Percentiles rank a stretch among this genome's conserved stretches.
Evolutionary conservation across 441 rosid species (phyloP).

Genomic region (Euphorbia corollata): DNA sequence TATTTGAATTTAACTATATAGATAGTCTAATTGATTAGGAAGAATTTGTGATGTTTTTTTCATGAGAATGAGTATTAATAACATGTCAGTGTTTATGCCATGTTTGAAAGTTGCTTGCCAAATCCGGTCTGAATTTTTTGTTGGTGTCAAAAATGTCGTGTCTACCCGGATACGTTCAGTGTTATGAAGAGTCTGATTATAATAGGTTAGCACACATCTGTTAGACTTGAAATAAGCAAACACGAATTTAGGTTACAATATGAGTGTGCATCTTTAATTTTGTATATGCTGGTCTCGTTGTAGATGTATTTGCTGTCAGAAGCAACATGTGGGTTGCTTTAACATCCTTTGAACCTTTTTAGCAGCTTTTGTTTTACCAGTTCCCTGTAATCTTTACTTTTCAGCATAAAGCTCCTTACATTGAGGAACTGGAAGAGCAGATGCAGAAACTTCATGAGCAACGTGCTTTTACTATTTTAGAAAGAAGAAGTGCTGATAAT

Average conservation of each 20-base stretch:
- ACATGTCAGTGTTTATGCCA: no score
- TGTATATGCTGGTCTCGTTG: neutral
- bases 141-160: no score
- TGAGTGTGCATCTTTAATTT: neutral
- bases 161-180: no score
- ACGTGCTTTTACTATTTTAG: conserved; percentile 57
- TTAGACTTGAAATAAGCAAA: neutral
- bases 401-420: conserved; percentile 77
- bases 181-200: no score
- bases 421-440: conserved; percentile 84
- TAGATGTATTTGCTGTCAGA: neutral
- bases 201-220: conserved; percentile 3
- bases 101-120: no score
- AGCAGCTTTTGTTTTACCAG: neutral
- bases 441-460: conserved; percentile 76
- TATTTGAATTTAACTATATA: no score
- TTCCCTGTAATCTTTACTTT: conserved; percentile 14
- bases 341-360: neutral
- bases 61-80: no score
- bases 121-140: no score
- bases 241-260: neutral
- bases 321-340: conserved; percentile 4
- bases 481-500: conserved; percentile 76
- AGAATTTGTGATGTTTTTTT: no score
- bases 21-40: no score